A percentile compares a stretch with the other conserved stretches of the same genome.
Evolutionary conservation across 129 eudicot species (phyloP).

Genomic region (Smallanthus sonchifolius): DNA sequence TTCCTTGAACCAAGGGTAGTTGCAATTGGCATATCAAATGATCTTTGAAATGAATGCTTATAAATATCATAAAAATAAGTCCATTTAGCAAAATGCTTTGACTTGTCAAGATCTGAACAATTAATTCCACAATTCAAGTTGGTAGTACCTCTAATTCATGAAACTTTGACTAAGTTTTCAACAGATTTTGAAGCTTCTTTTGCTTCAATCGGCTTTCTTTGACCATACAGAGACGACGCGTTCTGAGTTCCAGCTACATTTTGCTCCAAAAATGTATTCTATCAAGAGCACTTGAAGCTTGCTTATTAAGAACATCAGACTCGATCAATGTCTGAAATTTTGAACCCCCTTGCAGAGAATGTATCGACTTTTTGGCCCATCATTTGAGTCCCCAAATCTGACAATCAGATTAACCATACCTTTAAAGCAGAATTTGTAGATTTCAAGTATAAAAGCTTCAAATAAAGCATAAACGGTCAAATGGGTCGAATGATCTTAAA

Average conservation of each 20-base stretch:
- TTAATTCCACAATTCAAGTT: not conserved
- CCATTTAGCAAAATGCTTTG: not conserved
- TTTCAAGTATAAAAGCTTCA: too few species aligned
- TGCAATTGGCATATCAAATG: not conserved
- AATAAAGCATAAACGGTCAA: too few species aligned
- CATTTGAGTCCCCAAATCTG: too few species aligned
- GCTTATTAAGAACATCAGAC: slow-evolving; percentile 32
- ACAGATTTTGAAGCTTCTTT: slow-evolving; percentile 49
- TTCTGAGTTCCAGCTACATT: slow-evolving; percentile 43
- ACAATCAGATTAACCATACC: too few species aligned
- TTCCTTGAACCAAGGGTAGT: slow-evolving; percentile 12
- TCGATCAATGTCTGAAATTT: slow-evolving; percentile 31
- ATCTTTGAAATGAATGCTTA: slow-evolving; percentile 6
- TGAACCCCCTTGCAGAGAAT: slow-evolving; percentile 31
- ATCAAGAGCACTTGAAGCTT: slow-evolving; percentile 33
- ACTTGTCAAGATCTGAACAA: not conserved
- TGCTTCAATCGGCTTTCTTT: slow-evolving; percentile 34
- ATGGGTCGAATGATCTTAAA: too few species aligned
- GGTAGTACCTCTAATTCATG: slow-evolving; percentile 48
- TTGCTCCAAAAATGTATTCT: slow-evolving; percentile 57
- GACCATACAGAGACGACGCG: slow-evolving; percentile 47
- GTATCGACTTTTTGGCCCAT: slow-evolving; percentile 37
- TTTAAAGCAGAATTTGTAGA: too few species aligned
- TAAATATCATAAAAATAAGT: not conserved
- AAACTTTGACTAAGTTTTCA: slow-evolving; percentile 49